These are phyloP conservation scores for Paramecium caudatum DNA, from an alignment of 73 alveolate genomes.

Conservation along the genomic window DNA sequence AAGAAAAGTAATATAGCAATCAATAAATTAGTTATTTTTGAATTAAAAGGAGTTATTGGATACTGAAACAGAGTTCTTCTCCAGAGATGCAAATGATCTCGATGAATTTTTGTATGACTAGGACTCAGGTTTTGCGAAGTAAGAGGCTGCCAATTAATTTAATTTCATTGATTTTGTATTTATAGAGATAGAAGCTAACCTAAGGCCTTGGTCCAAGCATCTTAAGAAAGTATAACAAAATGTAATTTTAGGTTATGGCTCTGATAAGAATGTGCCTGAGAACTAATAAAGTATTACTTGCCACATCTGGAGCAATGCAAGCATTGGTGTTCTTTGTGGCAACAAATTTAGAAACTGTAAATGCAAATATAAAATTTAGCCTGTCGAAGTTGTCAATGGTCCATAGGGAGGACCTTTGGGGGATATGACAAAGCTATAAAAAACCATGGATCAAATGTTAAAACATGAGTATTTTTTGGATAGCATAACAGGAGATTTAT, in stretches of 20 bases:
- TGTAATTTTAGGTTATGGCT: conserved; percentile 34
- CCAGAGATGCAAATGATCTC: conserved; percentile 68
- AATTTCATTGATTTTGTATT: conserved; percentile 91
- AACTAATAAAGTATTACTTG: conserved; percentile 65
- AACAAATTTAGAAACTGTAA: conserved; percentile 72
- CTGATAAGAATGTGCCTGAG: conserved; percentile 75
- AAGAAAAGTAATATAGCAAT: conserved; percentile 3
- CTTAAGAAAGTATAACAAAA: neutral
- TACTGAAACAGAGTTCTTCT: conserved; percentile 75
- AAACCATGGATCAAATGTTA: conserved; percentile 61
- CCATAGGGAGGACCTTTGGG: conserved; percentile 56
- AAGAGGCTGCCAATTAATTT: conserved; percentile 85
- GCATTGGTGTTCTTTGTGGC: conserved; percentile 71
- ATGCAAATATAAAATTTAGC: neutral
- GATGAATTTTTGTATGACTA: conserved; percentile 87
- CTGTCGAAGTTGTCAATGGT: conserved; percentile 63
- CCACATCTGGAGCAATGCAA: conserved; percentile 74
- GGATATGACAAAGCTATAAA: conserved; percentile 54
- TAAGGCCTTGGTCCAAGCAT: conserved; percentile 91
- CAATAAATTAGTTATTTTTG: conserved; percentile 7
- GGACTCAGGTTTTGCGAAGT: conserved; percentile 59
- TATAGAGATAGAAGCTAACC: conserved; percentile 89
- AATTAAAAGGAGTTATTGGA: conserved; percentile 71
- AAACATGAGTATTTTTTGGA: conserved; percentile 91
- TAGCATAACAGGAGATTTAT: conserved; percentile 94